A percentile compares a stretch with the other conserved stretches of the same genome.
Conservation (phyloP, 805 yeast species). For the Lachancea dasiensis region DNA sequence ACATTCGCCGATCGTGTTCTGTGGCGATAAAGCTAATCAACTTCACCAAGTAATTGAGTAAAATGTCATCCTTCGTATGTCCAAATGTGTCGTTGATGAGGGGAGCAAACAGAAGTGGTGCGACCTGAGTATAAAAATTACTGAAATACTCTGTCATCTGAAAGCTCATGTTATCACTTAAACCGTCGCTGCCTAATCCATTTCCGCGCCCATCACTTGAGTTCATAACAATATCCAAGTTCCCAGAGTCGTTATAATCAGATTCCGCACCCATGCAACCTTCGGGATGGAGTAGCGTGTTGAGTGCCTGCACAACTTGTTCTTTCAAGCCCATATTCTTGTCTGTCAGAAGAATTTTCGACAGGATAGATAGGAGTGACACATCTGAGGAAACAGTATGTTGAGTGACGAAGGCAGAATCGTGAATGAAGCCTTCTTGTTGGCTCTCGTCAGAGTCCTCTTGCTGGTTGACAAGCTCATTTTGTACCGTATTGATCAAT, state of each 20-base stretch:
- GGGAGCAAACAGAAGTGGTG: slow-evolving; percentile 49
- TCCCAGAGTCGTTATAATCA: slow-evolving; percentile 12
- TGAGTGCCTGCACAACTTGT: slow-evolving; percentile 80
- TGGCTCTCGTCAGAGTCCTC: slow-evolving; percentile 10
- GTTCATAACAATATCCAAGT: slow-evolving; percentile 8
- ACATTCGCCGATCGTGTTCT: slow-evolving; percentile 52
- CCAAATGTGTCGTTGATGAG: slow-evolving; percentile 34
- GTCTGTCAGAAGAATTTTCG: slow-evolving; percentile 57
- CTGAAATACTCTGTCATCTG: slow-evolving; percentile 34
- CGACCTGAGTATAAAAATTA: slow-evolving; percentile 58
- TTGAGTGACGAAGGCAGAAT: not conserved
- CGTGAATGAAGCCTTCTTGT: slow-evolving; percentile 10
- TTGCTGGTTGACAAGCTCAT: slow-evolving; percentile 13
- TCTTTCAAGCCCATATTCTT: slow-evolving; percentile 65
- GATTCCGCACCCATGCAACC: slow-evolving; percentile 25
- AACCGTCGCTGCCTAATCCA: slow-evolving; percentile 8
- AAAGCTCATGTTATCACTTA: slow-evolving; percentile 13
- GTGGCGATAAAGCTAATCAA: slow-evolving; percentile 59
- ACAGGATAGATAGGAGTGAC: slow-evolving; percentile 49
- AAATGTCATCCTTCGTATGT: slow-evolving; percentile 32
- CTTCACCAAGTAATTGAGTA: slow-evolving; percentile 61
- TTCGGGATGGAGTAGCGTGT: slow-evolving; percentile 60
- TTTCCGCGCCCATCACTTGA: slow-evolving; percentile 12
- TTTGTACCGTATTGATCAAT: slow-evolving; percentile 39
- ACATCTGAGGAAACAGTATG: slow-evolving; percentile 36